These are phyloP conservation scores for Wickerhamomyces sp. DNA, from an alignment of 1,139 yeast genomes.

Conservation along the genomic window DNA sequence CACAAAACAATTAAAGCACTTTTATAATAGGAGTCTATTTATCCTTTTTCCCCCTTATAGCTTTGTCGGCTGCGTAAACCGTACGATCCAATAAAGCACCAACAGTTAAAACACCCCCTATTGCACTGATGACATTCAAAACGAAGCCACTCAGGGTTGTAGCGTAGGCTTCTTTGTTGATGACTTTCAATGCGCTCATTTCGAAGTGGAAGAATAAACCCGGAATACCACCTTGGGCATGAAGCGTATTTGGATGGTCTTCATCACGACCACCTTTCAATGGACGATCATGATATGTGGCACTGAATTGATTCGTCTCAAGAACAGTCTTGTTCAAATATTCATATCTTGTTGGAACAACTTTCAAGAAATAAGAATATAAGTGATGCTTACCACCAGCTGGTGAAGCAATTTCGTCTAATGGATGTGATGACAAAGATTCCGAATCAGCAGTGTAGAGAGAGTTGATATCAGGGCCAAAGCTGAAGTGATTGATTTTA, in stretches of 20 bases:
- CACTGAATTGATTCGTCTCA: slow-evolving; percentile 92
- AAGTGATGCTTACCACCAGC: slow-evolving; percentile 55
- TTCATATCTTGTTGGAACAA: slow-evolving; percentile 86
- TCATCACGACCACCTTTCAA: slow-evolving; percentile 81
- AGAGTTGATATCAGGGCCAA: slow-evolving; percentile 57
- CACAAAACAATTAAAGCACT: background rate
- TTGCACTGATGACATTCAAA: slow-evolving; percentile 78
- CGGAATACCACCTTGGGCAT: slow-evolving; percentile 84
- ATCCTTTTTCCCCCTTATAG: slow-evolving; percentile 67
- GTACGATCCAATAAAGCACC: slow-evolving; percentile 86
- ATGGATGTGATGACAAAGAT: slow-evolving; percentile 57
- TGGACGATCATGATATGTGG: slow-evolving; percentile 87
- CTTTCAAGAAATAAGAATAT: slow-evolving; percentile 77
- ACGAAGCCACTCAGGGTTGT: slow-evolving; percentile 84
- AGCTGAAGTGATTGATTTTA: slow-evolving; percentile 70
- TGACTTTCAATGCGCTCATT: slow-evolving; percentile 88
- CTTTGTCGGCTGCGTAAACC: slow-evolving; percentile 85
- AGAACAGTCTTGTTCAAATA: slow-evolving; percentile 45
- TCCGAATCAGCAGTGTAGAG: slow-evolving; percentile 13
- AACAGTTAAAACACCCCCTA: slow-evolving; percentile 91
- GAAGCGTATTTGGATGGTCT: slow-evolving; percentile 85
- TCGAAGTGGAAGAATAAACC: slow-evolving; percentile 87
- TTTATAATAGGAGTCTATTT: slow-evolving; percentile 16
- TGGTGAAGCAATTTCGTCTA: slow-evolving; percentile 48
- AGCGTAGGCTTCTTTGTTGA: slow-evolving; percentile 73